Conservation (phyloP, 2,329 filamentous ascomycete species). For the Xylaria sp. region DNA sequence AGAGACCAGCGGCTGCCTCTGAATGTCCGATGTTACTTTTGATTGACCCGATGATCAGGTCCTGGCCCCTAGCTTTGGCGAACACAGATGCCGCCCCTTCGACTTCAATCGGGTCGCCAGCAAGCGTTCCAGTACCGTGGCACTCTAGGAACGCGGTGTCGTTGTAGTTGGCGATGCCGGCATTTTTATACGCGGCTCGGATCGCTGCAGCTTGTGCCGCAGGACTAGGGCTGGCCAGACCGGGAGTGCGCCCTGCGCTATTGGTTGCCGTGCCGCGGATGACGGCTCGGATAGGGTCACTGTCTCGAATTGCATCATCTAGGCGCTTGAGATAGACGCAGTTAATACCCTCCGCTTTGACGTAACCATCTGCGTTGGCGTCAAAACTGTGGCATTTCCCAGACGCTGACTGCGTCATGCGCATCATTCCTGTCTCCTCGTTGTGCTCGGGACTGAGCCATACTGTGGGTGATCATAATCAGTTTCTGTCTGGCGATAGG, state of each 20-base stretch:
- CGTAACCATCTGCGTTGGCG: constrained; percentile 24
- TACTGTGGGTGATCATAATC: too few species aligned
- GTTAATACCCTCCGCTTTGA: constrained; percentile 12
- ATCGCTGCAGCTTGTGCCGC: constrained; percentile 11
- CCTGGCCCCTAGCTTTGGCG: background rate
- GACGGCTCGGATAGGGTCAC: constrained; percentile 10
- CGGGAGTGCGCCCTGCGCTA: constrained; percentile 10
- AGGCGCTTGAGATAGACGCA: constrained; percentile 12
- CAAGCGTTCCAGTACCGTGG: constrained; percentile 13
- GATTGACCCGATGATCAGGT: constrained; percentile 2
- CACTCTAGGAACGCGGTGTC: constrained; percentile 9
- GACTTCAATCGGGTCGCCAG: constrained; percentile 11
- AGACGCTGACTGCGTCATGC: background rate
- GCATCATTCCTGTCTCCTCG: constrained; percentile 14
- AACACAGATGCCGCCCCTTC: background rate
- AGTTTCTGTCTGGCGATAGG: too few species aligned
- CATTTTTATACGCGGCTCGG: constrained; percentile 1
- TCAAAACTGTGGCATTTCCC: constrained; percentile 16
- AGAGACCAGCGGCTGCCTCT: constrained; percentile 8
- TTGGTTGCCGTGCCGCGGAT: constrained; percentile 13
- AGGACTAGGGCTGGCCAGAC: constrained; percentile 6
- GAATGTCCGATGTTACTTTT: constrained; percentile 21
- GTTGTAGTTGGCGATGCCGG: background rate
- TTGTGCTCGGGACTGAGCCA: constrained; percentile 23
- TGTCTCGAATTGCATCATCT: constrained; percentile 10